Conservation (phyloP, 495 filamentous ascomycete genomes). For the Aspergillus egyptiacus region DNA sequence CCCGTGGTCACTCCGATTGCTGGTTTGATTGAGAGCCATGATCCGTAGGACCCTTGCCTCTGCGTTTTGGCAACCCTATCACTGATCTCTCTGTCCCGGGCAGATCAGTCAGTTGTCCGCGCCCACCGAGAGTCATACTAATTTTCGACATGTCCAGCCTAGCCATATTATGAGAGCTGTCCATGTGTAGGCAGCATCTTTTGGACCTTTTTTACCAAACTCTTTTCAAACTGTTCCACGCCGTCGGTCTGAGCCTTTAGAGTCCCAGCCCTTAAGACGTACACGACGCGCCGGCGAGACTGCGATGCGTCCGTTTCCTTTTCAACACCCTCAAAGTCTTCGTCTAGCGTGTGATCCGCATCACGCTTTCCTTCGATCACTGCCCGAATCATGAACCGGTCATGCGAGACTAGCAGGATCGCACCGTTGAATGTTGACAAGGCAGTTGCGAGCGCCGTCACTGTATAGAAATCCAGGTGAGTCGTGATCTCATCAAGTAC, state of each 20-base stretch:
- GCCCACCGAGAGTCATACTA: too few relatives aligned
- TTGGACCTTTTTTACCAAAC: slow-evolving; percentile 52
- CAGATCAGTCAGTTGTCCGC: too few relatives aligned
- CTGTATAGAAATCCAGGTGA: slow-evolving; percentile 76
- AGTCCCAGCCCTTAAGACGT: slow-evolving; percentile 51
- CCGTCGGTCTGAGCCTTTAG: slow-evolving; percentile 52
- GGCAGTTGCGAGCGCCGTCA: slow-evolving; percentile 59
- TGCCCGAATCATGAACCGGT: slow-evolving; percentile 65
- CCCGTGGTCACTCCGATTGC: too few relatives aligned
- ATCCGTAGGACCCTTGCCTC: too few relatives aligned
- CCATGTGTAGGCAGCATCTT: slow-evolving; percentile 28
- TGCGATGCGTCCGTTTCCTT: slow-evolving; percentile 41
- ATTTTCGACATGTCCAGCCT: too few relatives aligned
- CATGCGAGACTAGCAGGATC: slow-evolving; percentile 67
- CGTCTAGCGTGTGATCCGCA: slow-evolving; percentile 35
- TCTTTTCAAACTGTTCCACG: slow-evolving; percentile 58
- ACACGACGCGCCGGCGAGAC: slow-evolving; percentile 51
- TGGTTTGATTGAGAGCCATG: too few relatives aligned
- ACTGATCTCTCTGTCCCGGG: too few relatives aligned
- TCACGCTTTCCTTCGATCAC: slow-evolving; percentile 60
- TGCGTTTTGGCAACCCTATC: too few relatives aligned
- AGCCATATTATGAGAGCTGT: too few relatives aligned
- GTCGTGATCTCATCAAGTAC: slow-evolving; percentile 81
- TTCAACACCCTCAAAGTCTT: slow-evolving; percentile 46
- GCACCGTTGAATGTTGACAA: slow-evolving; percentile 63